A percentile compares a stretch with the other conserved stretches of the same genome.
Conservation (phyloP, 1,139 yeast genomes). For the Pichia sp. region DNA sequence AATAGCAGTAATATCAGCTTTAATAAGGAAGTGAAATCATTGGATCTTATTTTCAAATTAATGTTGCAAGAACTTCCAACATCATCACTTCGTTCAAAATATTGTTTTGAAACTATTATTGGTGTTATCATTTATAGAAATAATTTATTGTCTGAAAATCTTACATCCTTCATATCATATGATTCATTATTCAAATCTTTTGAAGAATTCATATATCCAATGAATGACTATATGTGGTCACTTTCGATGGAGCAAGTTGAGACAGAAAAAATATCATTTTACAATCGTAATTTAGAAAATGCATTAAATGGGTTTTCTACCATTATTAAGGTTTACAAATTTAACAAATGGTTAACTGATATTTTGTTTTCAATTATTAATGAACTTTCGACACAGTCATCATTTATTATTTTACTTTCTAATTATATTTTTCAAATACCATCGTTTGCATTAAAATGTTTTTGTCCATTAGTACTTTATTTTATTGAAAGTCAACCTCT, state of each 20-base stretch:
- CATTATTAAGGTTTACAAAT: constrained; percentile 19
- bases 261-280: constrained; percentile 10
- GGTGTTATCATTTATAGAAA: constrained; percentile 34
- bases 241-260: constrained; percentile 29
- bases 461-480: constrained; percentile 26
- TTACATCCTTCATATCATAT: constrained; percentile 22
- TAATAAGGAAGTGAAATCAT: constrained; percentile 11
- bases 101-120: constrained; percentile 35
- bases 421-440: constrained; percentile 23
- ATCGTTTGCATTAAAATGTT: constrained; percentile 15
- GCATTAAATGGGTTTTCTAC: constrained; percentile 18
- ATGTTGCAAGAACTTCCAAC: constrained; percentile 16
- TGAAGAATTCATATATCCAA: constrained; percentile 27
- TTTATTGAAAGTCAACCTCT: constrained; percentile 20
- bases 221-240: constrained; percentile 34
- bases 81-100: constrained; percentile 19
- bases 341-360: constrained; percentile 19
- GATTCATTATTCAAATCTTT: constrained; percentile 17
- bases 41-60: constrained; percentile 24
- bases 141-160: constrained; percentile 8
- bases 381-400: constrained; percentile 26
- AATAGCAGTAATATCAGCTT: constrained; percentile 15
- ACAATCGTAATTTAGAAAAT: constrained; percentile 12
- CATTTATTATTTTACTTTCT: constrained; percentile 22
- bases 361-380: constrained; percentile 33